These are phyloP conservation scores for Dacryopinax spathularia DNA, from an alignment of 768 basidiomycete genomes.

Conservation along the genomic window DNA sequence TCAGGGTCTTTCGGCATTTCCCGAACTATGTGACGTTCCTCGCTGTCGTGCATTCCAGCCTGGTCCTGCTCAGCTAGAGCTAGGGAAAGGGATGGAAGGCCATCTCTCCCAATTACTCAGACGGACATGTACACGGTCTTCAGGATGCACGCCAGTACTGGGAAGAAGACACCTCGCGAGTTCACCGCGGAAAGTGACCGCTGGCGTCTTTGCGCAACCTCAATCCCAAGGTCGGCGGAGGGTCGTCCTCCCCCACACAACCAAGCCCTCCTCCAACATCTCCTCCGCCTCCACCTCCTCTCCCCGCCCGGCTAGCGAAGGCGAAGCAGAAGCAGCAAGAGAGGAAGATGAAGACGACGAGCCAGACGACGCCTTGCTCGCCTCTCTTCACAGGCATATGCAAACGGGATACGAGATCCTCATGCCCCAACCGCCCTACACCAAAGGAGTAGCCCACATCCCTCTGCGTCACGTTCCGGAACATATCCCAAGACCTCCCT, in stretches of 20 bases:
- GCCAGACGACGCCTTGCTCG: conserved; percentile 20
- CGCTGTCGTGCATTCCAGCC: neutral
- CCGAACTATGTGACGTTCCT: neutral
- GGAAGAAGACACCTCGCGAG: neutral
- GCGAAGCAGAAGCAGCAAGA: neutral
- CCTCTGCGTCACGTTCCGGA: conserved; percentile 41
- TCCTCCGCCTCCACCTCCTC: too few species aligned
- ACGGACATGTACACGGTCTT: neutral
- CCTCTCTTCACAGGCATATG: neutral
- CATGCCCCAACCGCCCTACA: conserved; percentile 48
- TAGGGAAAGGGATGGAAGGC: neutral
- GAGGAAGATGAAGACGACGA: neutral
- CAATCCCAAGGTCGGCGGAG: neutral
- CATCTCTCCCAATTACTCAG: neutral
- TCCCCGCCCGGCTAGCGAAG: too few species aligned
- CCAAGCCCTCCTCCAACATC: too few species aligned
- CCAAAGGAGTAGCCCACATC: conserved; percentile 52
- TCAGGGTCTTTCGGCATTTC: neutral
- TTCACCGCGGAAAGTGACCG: neutral
- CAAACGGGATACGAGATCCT: conserved; percentile 43
- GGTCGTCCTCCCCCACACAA: neutral
- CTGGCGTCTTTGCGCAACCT: neutral
- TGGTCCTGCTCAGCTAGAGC: too few species aligned
- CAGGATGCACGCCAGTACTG: neutral
- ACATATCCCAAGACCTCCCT: conserved; percentile 41